Evolutionary conservation across 2,329 filamentous ascomycete genomes (phyloP), one percentile per base, ranked within the genome.

Genomic region (Penicillium decumbens): DNA sequence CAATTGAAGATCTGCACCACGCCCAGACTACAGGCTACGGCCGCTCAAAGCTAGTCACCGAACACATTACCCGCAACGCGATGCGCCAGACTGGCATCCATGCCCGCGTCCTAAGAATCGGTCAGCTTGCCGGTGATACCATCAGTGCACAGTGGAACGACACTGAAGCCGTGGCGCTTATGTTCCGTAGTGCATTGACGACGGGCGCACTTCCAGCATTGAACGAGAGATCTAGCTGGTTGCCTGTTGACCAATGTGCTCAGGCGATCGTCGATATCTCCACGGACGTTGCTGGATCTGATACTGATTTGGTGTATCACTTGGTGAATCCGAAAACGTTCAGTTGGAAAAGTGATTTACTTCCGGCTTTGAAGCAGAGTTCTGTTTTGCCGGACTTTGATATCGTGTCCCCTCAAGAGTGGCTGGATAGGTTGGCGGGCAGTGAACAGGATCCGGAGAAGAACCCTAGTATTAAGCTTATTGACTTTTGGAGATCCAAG

Each of bases 401-500:
- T 18, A 53, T 63, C 23, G 64, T 71, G 6, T 55, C 61, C 4
- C 55, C 64, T 6, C 40, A 53, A 15, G 59, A 69, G 30, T 72
- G 70, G 70, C 38, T 72, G n/a, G 50, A 46, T 23, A 58, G 58
- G 29, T 49, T 72, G 9, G 67, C 73, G 1, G 67, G 64, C 1
- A 74, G 73, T 3, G 74, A 80, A 37, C 71, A 69, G 9, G 76
- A 82, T 59, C 73, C 76, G 0, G 50, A 69, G 25, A 66, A 58
- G 25, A 81, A 81, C 52, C 77, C 78, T 1, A 73, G 76, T 1
- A 70, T 79, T 55, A 80, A 80, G 61, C 66, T 80, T 0, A 49
- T 80, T 2, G 77, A 79, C 41, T 81, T 78, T 64, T 81, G 80
- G 54, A 60, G 65, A 7, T 67, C 67, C 0, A 80, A 80, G 55